These are phyloP conservation scores for Populus euphratica DNA, from an alignment of 345 rosid species.

Conservation along the genomic window DNA sequence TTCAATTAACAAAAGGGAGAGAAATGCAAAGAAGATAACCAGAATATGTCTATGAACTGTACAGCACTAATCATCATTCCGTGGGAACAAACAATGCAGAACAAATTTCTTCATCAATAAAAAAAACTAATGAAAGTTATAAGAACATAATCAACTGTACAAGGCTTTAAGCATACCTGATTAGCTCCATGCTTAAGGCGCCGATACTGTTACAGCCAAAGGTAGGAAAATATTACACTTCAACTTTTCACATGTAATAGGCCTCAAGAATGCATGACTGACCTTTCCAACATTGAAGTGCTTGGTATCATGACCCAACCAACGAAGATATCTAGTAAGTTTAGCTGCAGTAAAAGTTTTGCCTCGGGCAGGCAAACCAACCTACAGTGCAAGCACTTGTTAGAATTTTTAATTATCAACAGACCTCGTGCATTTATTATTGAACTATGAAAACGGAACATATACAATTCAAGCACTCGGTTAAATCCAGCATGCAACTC, in stretches of 20 bases:
- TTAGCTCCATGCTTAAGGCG: conserved; percentile 96
- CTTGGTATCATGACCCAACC: conserved; percentile 99
- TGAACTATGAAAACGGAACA: neutral
- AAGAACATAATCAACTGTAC: neutral
- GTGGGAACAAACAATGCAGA: neutral
- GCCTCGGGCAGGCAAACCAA: conserved; percentile 99
- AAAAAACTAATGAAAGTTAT: neutral
- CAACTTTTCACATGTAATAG: neutral
- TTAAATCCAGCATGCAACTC: neutral
- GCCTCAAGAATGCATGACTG: conserved; percentile 3
- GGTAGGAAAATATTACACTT: neutral
- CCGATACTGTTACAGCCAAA: conserved; percentile 70
- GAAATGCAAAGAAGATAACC: neutral
- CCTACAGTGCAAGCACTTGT: conserved; percentile 44
- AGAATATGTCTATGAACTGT: neutral
- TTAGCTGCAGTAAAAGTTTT: conserved; percentile 97
- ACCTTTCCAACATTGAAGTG: conserved; percentile 99
- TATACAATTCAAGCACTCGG: neutral
- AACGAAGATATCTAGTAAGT: conserved; percentile 95
- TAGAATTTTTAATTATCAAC: conserved; percentile 7
- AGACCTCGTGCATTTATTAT: neutral
- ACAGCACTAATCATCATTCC: neutral
- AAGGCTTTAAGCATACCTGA: conserved; percentile 47
- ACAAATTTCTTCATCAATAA: neutral
- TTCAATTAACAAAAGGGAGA: neutral